phyloP scores from a whole-genome alignment of 805 yeast species.

The Sugiyamaella boreocaroliniensis region DNA sequence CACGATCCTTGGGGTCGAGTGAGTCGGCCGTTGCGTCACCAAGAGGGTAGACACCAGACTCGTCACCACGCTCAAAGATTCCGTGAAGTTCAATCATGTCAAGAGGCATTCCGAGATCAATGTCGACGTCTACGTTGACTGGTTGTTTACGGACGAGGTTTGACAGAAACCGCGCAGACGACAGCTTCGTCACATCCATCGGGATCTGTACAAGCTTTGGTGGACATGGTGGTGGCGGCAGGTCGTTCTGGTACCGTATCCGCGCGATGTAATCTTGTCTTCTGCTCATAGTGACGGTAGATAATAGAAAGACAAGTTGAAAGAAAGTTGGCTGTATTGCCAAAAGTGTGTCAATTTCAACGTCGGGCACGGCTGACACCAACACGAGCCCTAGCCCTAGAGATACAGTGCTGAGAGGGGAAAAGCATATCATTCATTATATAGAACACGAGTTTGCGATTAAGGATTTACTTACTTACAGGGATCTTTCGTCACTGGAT shows the following conservation, averaged over 20 bases:
- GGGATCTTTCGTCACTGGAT: background rate
- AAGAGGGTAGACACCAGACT: conserved; percentile 35
- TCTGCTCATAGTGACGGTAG: conserved; percentile 16
- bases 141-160: conserved; percentile 71
- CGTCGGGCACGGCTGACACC: too few species aligned
- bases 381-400: too few species aligned
- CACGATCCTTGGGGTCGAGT: conserved; percentile 72
- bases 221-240: conserved; percentile 91
- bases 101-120: conserved; percentile 64
- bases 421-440: too few species aligned
- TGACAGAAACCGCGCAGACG: conserved; percentile 53
- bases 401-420: too few species aligned
- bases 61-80: conserved; percentile 56
- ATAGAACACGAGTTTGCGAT: too few species aligned
- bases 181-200: conserved; percentile 39
- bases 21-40: conserved; percentile 34
- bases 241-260: conserved; percentile 72
- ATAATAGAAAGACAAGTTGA: background rate
- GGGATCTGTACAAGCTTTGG: conserved; percentile 69
- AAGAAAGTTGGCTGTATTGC: too few species aligned
- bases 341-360: too few species aligned
- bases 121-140: conserved; percentile 45
- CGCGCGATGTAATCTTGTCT: conserved; percentile 51
- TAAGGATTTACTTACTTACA: too few species aligned
- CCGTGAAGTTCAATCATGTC: conserved; percentile 64